Evolutionary conservation across 208 protist genomes (phyloP).

Genomic region (Crithidia acanthocephali): DNA sequence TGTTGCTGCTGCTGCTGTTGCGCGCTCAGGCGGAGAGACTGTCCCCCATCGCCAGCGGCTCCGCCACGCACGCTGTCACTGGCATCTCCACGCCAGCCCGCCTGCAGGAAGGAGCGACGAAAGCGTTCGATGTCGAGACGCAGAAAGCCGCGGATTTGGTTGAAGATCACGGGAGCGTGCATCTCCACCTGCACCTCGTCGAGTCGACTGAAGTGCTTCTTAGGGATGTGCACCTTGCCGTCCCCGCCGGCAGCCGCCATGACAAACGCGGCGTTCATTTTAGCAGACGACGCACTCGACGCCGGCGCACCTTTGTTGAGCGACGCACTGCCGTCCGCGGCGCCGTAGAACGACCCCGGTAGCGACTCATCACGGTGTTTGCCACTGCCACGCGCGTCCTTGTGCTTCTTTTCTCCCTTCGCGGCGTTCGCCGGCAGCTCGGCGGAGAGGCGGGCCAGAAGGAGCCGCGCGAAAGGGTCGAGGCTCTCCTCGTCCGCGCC

Average conservation of each 20-base stretch:
- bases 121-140: constrained; percentile 62
- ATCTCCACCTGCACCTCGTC: constrained; percentile 77
- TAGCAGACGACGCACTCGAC: constrained; percentile 15
- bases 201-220: constrained; percentile 47
- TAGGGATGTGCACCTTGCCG: constrained; percentile 26
- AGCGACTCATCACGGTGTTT: constrained; percentile 6
- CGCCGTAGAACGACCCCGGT: background rate
- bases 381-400: constrained; percentile 5
- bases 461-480: constrained; percentile 34
- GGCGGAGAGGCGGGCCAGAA: constrained; percentile 29
- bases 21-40: background rate
- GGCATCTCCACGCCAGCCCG: background rate
- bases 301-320: background rate
- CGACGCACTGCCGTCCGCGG: background rate
- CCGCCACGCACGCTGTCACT: background rate
- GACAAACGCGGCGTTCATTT: constrained; percentile 17
- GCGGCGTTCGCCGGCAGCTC: constrained; percentile 11
- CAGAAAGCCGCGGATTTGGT: constrained; percentile 77
- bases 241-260: constrained; percentile 28
- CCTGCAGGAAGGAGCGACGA: constrained; percentile 25
- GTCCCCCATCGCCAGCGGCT: background rate
- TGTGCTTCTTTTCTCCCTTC: constrained; percentile 26
- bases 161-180: constrained; percentile 83
- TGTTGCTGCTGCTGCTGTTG: constrained; percentile 22
- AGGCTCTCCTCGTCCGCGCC: constrained; percentile 29